Conservation (phyloP, 805 yeast species). For the Yarrowia sp. region DNA sequence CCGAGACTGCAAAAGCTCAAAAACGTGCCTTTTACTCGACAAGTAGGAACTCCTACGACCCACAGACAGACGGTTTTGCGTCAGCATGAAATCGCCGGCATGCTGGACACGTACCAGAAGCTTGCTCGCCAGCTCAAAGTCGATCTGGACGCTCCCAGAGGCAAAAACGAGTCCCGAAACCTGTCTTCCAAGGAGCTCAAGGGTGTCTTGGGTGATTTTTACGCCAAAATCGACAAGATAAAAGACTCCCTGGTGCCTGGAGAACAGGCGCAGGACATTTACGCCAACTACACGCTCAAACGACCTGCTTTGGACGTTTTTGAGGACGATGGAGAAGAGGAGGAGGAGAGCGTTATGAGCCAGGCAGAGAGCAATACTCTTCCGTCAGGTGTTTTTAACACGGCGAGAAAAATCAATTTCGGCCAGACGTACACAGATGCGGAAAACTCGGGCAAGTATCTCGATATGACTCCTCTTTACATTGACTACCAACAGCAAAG, state of each 20-base stretch:
- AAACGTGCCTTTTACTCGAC: constrained; percentile 27
- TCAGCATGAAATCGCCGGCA: constrained; percentile 60
- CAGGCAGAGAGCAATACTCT: constrained; percentile 32
- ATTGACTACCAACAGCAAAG: constrained; percentile 49
- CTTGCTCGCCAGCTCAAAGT: constrained; percentile 29
- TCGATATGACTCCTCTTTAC: constrained; percentile 56
- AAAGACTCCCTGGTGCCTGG: constrained; percentile 36
- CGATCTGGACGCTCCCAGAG: constrained; percentile 21
- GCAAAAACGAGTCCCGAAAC: neutral
- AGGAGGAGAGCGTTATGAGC: constrained; percentile 30
- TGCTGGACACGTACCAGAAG: constrained; percentile 47
- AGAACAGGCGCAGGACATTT: constrained; percentile 35
- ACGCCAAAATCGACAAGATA: constrained; percentile 28
- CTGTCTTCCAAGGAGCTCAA: constrained; percentile 16
- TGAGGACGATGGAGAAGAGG: constrained; percentile 26
- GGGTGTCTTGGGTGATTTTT: constrained; percentile 22
- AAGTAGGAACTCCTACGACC: constrained; percentile 41
- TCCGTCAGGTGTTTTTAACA: constrained; percentile 46
- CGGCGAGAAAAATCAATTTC: constrained; percentile 50
- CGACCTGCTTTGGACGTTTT: constrained; percentile 8
- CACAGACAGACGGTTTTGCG: constrained; percentile 55
- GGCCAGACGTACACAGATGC: constrained; percentile 52
- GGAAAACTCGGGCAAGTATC: constrained; percentile 61
- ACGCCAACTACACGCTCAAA: constrained; percentile 7
- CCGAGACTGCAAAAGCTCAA: constrained; percentile 20